These are phyloP conservation scores for Tarenaya hassleriana DNA, from an alignment of 345 rosid genomes.

Conservation along the genomic window DNA sequence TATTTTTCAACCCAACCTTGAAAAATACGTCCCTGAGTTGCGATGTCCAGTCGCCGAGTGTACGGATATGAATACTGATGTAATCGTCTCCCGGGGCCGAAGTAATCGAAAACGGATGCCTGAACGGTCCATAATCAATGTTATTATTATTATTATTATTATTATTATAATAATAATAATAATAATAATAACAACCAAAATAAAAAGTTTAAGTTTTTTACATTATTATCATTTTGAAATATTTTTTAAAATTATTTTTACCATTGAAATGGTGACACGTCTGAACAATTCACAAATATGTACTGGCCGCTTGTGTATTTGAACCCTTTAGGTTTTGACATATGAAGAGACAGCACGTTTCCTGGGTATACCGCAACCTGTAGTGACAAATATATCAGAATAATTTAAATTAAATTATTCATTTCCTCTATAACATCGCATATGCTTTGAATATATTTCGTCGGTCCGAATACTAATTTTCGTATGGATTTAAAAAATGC, in stretches of 20 bases:
- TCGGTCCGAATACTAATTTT: no score
- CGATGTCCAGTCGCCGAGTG: conserved; percentile 77
- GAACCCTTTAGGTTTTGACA: no score
- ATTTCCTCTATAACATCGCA: background rate
- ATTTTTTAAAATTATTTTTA: background rate
- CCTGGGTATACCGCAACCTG: no score
- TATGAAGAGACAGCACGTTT: no score
- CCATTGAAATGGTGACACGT: no score
- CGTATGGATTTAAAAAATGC: background rate
- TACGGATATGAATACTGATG: conserved; percentile 54
- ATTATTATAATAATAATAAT: no score
- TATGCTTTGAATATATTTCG: background rate
- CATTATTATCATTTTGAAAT: background rate
- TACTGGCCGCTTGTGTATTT: no score
- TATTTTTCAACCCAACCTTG: no score
- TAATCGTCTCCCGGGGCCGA: conserved; percentile 63
- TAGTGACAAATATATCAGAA: no score
- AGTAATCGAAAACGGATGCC: conserved; percentile 74
- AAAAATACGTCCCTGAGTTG: conserved; percentile 57
- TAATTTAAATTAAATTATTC: background rate
- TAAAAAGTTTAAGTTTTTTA: background rate
- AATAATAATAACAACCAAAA: background rate
- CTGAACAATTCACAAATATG: no score
- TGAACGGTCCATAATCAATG: no score
- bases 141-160: no score